Evolutionary conservation across 352 stramenopile species (phyloP).

Genomic region (Aphanomyces euteiches): DNA sequence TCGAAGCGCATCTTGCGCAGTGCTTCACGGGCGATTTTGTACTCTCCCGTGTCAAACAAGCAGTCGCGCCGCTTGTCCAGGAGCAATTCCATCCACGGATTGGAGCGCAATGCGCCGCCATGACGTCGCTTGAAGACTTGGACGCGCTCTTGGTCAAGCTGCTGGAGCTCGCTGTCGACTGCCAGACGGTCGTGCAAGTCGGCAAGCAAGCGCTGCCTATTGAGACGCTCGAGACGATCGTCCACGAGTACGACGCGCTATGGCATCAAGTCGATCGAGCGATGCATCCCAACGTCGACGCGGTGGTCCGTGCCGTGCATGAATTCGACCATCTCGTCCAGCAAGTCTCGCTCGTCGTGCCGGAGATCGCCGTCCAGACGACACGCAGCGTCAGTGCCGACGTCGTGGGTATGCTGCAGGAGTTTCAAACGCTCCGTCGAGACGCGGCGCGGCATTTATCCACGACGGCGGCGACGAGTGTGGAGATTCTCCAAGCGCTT

Average conservation of each 20-base stretch:
- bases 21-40: slow-evolving; percentile 23
- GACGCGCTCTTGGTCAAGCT: slow-evolving; percentile 7
- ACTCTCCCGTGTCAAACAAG: slow-evolving; percentile 19
- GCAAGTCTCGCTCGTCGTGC: neutral
- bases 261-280: neutral
- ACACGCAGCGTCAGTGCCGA: neutral
- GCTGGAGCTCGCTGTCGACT: slow-evolving; percentile 11
- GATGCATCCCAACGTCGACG: neutral
- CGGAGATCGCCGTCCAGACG: neutral
- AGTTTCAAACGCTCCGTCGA: slow-evolving; percentile 9
- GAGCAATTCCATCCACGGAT: slow-evolving; percentile 22
- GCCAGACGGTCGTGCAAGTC: slow-evolving; percentile 5
- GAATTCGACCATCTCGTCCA: slow-evolving; percentile 4
- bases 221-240: neutral
- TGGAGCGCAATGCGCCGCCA: neutral
- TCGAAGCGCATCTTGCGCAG: slow-evolving; percentile 12
- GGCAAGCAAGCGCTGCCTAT: slow-evolving; percentile 6
- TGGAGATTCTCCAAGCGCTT: slow-evolving; percentile 19
- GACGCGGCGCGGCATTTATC: neutral
- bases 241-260: slow-evolving; percentile 18
- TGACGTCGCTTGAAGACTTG: slow-evolving; percentile 24
- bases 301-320: neutral
- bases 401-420: neutral
- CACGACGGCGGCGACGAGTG: neutral
- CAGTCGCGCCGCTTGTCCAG: neutral